Evolutionary conservation across 2,329 filamentous ascomycete genomes (phyloP).

Genomic region (Pyricularia grisea): DNA sequence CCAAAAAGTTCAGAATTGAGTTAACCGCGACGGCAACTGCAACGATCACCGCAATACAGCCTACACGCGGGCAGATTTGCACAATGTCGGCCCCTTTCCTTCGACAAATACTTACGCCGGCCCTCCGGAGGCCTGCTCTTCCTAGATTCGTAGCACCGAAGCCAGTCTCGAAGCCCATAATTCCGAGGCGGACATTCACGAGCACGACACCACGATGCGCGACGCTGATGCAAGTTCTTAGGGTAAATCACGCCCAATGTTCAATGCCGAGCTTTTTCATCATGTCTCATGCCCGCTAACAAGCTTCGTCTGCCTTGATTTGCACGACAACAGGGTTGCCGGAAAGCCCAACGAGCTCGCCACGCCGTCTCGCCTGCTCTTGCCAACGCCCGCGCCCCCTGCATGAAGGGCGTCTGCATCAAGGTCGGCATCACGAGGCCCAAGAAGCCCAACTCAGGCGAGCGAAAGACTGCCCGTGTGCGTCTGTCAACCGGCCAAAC

Average conservation of each 20-base stretch:
- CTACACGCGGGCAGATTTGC: slow-evolving; percentile 1
- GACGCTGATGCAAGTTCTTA: slow-evolving; percentile 66
- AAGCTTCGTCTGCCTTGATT: neutral
- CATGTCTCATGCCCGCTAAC: neutral
- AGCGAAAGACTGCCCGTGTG: slow-evolving; percentile 91
- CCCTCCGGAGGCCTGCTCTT: neutral
- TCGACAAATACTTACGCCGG: slow-evolving; percentile 19
- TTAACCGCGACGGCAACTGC: neutral
- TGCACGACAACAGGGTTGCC: slow-evolving; percentile 50
- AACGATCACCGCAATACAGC: neutral
- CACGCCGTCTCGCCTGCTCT: slow-evolving; percentile 85
- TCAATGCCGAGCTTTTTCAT: neutral
- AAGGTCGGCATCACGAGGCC: slow-evolving; percentile 90
- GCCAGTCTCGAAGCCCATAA: slow-evolving; percentile 21
- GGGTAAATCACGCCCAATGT: slow-evolving; percentile 25
- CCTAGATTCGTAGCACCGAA: neutral
- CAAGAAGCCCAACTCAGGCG: slow-evolving; percentile 98
- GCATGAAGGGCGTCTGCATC: slow-evolving; percentile 91
- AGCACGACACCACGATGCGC: slow-evolving; percentile 41
- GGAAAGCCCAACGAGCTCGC: slow-evolving; percentile 68
- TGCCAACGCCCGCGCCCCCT: slow-evolving; percentile 55
- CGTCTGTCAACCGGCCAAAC: slow-evolving; percentile 78
- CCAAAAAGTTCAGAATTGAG: neutral
- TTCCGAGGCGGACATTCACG: slow-evolving; percentile 22
- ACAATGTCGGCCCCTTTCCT: slow-evolving; percentile 25